phyloP scores from a whole-genome alignment of 352 stramenopile genomes.

The Elongisporangium undulatum region DNA sequence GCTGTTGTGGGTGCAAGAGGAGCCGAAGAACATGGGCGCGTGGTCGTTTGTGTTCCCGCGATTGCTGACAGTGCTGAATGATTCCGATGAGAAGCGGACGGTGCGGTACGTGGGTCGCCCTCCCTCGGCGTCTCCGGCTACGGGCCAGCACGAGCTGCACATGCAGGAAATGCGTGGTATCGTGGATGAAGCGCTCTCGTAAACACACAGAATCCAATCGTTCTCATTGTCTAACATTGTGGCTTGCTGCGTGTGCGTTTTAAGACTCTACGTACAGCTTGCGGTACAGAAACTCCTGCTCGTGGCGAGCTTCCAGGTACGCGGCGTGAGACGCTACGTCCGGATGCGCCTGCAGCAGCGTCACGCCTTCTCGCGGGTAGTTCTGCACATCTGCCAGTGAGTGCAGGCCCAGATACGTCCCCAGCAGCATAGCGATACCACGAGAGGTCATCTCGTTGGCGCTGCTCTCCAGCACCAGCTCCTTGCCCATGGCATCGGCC shows the following conservation, averaged over 20 bases:
- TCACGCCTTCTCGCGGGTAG: slow-evolving; percentile 15
- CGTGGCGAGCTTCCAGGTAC: slow-evolving; percentile 59
- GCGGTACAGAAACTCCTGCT: slow-evolving; percentile 68
- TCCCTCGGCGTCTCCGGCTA: slow-evolving; percentile 94
- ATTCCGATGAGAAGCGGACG: slow-evolving; percentile 53
- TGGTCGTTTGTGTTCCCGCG: slow-evolving; percentile 92
- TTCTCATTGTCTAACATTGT: too few species aligned
- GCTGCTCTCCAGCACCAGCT: slow-evolving; percentile 60
- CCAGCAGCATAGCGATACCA: slow-evolving; percentile 72
- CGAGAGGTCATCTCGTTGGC: slow-evolving; percentile 79
- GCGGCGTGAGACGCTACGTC: slow-evolving; percentile 43
- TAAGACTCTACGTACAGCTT: slow-evolving; percentile 45
- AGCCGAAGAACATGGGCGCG: slow-evolving; percentile 98
- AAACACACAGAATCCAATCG: slow-evolving; percentile 9
- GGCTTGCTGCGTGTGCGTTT: too few species aligned
- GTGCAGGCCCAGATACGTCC: slow-evolving; percentile 56
- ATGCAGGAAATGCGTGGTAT: slow-evolving; percentile 92
- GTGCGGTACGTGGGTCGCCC: slow-evolving; percentile 93
- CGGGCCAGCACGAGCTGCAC: slow-evolving; percentile 94
- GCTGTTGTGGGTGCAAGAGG: slow-evolving; percentile 97
- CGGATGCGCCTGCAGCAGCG: slow-evolving; percentile 31
- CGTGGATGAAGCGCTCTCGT: slow-evolving; percentile 79
- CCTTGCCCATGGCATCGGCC: slow-evolving; percentile 69
- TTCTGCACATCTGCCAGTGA: slow-evolving; percentile 30
- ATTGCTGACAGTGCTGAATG: slow-evolving; percentile 92